phyloP scores from a whole-genome alignment of 2,329 filamentous ascomycete genomes.

The Nectriaceae sp. region DNA sequence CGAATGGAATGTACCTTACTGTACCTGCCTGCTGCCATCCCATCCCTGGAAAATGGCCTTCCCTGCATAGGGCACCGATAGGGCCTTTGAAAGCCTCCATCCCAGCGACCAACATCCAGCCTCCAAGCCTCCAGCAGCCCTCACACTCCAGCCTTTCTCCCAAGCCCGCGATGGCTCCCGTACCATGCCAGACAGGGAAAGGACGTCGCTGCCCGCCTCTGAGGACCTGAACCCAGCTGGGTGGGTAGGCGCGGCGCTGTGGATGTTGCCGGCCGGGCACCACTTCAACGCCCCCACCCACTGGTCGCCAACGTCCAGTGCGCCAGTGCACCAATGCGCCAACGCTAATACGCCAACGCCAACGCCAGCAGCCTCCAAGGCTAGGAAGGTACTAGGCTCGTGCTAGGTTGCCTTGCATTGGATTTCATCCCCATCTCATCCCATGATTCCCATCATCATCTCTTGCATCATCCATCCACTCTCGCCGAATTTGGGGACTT shows the following conservation, averaged over 20 bases:
- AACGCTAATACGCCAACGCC: not conserved
- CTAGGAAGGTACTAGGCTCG: not conserved
- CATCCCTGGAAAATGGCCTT: too few species aligned
- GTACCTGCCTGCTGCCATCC: too few species aligned
- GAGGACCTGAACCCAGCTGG: not conserved
- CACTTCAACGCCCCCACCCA: not conserved
- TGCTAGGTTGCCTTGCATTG: not conserved
- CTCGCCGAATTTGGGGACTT: constrained; percentile 6
- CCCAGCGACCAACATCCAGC: too few species aligned
- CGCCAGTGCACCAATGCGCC: not conserved
- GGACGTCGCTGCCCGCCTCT: too few species aligned
- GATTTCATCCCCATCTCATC: constrained; percentile 3
- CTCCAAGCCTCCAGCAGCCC: too few species aligned
- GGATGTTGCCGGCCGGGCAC: not conserved
- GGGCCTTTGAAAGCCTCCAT: too few species aligned
- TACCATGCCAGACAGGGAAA: too few species aligned
- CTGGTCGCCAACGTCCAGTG: not conserved
- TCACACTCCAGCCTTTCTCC: too few species aligned
- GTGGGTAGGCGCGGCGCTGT: not conserved
- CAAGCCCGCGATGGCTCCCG: too few species aligned
- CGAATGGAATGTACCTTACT: too few species aligned
- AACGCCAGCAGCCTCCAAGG: not conserved
- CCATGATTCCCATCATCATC: constrained; percentile 21
- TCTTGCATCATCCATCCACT: constrained; percentile 24
- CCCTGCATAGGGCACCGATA: too few species aligned